Conservation (phyloP, 2,329 filamentous ascomycete genomes). For the Trichophyton schoenleinii region DNA sequence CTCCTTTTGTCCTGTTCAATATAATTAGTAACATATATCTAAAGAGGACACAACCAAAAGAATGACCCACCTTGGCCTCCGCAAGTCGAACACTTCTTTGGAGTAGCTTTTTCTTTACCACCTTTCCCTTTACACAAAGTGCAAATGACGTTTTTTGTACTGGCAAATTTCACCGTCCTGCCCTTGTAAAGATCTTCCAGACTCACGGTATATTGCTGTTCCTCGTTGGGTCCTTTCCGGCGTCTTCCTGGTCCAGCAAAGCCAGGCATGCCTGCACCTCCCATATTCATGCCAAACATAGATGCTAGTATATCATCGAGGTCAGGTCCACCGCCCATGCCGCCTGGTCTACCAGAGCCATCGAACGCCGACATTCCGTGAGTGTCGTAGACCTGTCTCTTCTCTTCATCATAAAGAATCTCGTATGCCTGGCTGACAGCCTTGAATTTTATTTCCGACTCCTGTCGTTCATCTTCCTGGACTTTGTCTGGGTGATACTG, state of each 20-base stretch:
- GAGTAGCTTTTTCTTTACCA: slow-evolving; percentile 83
- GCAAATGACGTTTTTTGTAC: slow-evolving; percentile 88
- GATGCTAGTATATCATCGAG: slow-evolving; percentile 85
- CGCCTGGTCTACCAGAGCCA: slow-evolving; percentile 53
- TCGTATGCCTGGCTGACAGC: slow-evolving; percentile 88
- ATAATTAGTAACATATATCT: not conserved
- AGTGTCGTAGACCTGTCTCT: slow-evolving; percentile 79
- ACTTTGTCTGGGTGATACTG: slow-evolving; percentile 94
- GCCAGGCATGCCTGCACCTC: slow-evolving; percentile 32
- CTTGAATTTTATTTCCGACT: slow-evolving; percentile 88
- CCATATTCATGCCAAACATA: slow-evolving; percentile 58
- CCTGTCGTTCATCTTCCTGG: slow-evolving; percentile 58
- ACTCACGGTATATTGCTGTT: slow-evolving; percentile 58
- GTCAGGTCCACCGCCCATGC: slow-evolving; percentile 50
- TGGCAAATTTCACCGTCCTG: slow-evolving; percentile 93
- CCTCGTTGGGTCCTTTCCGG: slow-evolving; percentile 13
- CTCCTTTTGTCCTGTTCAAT: slow-evolving; percentile 50
- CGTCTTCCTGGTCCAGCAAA: slow-evolving; percentile 44
- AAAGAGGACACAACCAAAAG: not conserved
- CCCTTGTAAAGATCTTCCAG: slow-evolving; percentile 96
- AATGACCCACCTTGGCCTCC: slow-evolving; percentile 52
- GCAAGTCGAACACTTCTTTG: slow-evolving; percentile 70
- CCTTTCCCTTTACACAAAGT: slow-evolving; percentile 75
- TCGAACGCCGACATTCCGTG: slow-evolving; percentile 96
- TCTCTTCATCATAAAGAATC: slow-evolving; percentile 91